Evolutionary conservation across 2,329 filamentous ascomycete genomes (phyloP), one percentile per base, ranked within the genome.

Genomic region (Aurifilum marmelostoma): DNA sequence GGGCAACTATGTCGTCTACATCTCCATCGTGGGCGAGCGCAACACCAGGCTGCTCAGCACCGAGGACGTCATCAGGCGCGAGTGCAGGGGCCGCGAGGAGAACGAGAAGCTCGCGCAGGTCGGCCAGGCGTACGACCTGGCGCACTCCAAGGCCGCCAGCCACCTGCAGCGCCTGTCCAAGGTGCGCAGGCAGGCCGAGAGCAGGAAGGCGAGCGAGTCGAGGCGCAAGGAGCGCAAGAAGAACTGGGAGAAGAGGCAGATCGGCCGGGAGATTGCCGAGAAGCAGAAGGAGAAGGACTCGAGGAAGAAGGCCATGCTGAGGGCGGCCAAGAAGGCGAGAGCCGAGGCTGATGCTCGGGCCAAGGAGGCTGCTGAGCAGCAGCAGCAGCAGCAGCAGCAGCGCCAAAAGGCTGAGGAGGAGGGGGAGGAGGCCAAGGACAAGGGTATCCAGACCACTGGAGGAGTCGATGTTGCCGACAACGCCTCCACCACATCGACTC

Each of bases 21-120:
- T 95, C 77, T 93, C 92, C 76, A 85, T 96, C 69, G 89, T 89
- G 9, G 91, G 91, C 1, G 85, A 84, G 24, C 87, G 90, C n/a
- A 76, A 83, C 34, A 80, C 84, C 11, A 79, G 81, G 0, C 83
- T 80, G 1, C 67, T 82, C 82, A 77, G 76, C 0, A 86, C 91
- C 21, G 90, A 93, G 71, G 86, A 93, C 50, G 88, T 91, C 1
- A 87, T 95, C 32, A 86, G 88, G 63, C 82, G 84, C 9, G 87
- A 89, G 67, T 91, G 89, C 67, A 87, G 87, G 65, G 82, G 82
- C 2, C 81, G 85, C 6, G 78, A 89, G 21, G 91, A 94, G 74
- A 96, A 92, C 34, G 91, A 93, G 74, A 97, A 97, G 78, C 84
- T 97, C 1, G 83, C 90, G 1, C 83, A 88, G 14, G 88, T 91